Evolutionary conservation across 208 protist species (phyloP), one percentile per base, ranked within the genome.

Genomic region (Trypanosoma conorhini): DNA sequence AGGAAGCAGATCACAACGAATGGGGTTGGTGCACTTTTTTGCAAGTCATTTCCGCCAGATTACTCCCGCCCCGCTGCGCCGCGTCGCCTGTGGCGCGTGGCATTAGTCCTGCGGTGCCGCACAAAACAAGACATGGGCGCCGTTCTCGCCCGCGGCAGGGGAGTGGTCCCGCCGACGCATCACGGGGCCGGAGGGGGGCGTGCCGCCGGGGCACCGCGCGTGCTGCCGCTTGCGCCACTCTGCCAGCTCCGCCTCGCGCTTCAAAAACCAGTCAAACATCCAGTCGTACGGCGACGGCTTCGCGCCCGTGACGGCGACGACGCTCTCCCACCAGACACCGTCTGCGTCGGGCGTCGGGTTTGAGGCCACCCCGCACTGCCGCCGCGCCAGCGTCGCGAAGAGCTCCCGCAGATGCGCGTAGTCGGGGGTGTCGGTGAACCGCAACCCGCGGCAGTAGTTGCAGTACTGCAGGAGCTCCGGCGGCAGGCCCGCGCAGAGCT

Each of bases 251-350:
- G 55, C 42, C 71, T 66, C 42, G 1, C 90, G 83, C 77, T 96
- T 96, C 44, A 74, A 51, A 75, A 93, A 85, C 90, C 90, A 96
- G 51, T 96, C 90, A 74, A 90, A 96, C 59, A 85, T 69, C 86
- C 86, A 96, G 69, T 96, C 88, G 69, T 93, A 93, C 35, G 1
- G 42, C 42, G 42, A 13, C 9, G 42, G 15, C 15, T 19, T 3
- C 42, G 42, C 15, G 42, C 17, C 42, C 42, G 42, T 21, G 42
- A 10, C 9, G 15, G 13, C 17, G 42, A 21, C 15, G 42, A 10
- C 42, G 42, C 42, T 19, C 1, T 33, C 42, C 21, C 46, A 31
- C 10, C 51, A 44, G 13, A 4, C 30, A 40, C 1, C n/a, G 46
- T 44, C 2, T 44, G 0, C n/a, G 3, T 22, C 31, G 33, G 33